Evolutionary conservation across 1,139 yeast genomes (phyloP), one percentile per base, ranked within the genome.

Genomic region (Torulaspora globosa): DNA sequence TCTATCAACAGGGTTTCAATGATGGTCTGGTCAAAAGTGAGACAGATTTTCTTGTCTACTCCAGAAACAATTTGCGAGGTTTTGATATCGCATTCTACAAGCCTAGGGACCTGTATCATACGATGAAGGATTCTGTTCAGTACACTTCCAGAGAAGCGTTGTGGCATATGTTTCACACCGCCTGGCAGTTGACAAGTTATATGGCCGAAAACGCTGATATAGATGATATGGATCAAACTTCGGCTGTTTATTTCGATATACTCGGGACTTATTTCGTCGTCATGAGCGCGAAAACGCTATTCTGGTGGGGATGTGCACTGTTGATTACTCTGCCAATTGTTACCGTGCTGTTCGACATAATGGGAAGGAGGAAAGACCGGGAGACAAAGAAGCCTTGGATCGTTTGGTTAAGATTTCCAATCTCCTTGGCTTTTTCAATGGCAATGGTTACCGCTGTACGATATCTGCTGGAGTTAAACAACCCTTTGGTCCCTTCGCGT

Each of bases 41-140:
- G 65, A 90, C 97, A 1, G 97, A 90, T 62, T 90, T 84, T 66
- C 78, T 79, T 53, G 79, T 87, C 5, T 89, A 88, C 62, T 70
- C 72, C 43, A 74, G 75, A 43, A 67, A 75, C 36, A 95, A 95
- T 0, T 64, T 86, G 41, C 75, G 95, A 54, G 97, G 97, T 8
- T 74, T 90, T 58, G 97, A 90, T 65, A 78, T 79, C 48, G 86
- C 87, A 1, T 82, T 82, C 56, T 81, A 75, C 58, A 78, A 76
- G 53, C 96, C 96, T 19, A 75, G 97, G 59, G 80, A 86, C 44
- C 68, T 85, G 41, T 90, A 90, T 58, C 97, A 90, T 60, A 89
- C 97, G 1, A 69, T 72, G 11, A 73, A 79, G 39, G 97, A 90
- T 62, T 78, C 79, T 44, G 83, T 87, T 40, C 72, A 74, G 44